Conservation (phyloP, 2,329 filamentous ascomycete genomes). For the Fusarium avenaceum region DNA sequence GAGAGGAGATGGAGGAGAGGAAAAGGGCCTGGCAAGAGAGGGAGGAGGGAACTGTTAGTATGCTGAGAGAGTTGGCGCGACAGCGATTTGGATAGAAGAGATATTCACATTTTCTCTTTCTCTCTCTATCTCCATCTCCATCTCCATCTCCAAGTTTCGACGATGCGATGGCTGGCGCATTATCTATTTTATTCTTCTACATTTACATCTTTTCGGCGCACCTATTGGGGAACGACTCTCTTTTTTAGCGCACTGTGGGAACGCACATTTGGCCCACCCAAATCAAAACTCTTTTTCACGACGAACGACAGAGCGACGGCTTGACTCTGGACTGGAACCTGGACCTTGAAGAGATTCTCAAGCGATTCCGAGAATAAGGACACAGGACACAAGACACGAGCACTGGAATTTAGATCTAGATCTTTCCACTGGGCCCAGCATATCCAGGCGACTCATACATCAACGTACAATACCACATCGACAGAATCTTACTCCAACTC, state of each 20-base stretch:
- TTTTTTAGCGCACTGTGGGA: slow-evolving; percentile 47
- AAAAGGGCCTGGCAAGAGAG: slow-evolving; percentile 77
- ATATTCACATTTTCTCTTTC: neutral
- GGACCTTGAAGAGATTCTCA: neutral
- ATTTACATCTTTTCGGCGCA: neutral
- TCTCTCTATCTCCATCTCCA: too few species aligned
- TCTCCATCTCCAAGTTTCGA: neutral
- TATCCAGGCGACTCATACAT: neutral
- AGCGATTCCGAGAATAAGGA: neutral
- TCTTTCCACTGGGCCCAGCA: neutral
- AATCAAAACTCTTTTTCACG: slow-evolving; percentile 49
- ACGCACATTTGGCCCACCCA: slow-evolving; percentile 47
- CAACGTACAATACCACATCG: neutral
- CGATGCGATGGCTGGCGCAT: neutral
- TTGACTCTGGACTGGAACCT: slow-evolving; percentile 5
- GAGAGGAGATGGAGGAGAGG: slow-evolving; percentile 84
- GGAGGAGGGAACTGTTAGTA: slow-evolving; percentile 87
- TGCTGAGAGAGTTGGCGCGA: slow-evolving; percentile 82
- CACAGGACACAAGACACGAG: too few species aligned
- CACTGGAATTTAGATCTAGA: neutral
- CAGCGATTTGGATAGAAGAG: slow-evolving; percentile 76
- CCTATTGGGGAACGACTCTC: slow-evolving; percentile 3
- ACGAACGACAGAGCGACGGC: slow-evolving; percentile 26
- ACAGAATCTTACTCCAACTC: slow-evolving; percentile 14
- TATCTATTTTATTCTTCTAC: slow-evolving; percentile 6